These are phyloP conservation scores for Sambucus nigra DNA, from an alignment of 129 eudicot species.

Conservation along the genomic window DNA sequence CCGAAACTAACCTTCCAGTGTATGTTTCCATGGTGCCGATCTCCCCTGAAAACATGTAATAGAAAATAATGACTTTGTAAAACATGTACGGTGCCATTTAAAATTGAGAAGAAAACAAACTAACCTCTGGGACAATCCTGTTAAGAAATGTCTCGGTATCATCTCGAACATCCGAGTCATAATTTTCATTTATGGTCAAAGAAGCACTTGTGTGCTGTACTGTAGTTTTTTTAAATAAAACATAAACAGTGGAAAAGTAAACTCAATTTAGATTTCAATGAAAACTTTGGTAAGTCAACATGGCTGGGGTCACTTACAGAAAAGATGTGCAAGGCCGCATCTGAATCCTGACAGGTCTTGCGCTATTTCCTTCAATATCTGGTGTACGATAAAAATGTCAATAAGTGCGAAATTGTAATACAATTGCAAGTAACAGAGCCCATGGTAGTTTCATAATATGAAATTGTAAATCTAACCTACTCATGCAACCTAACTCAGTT, in stretches of 20 bases:
- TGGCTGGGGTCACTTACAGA: slow-evolving; percentile 38
- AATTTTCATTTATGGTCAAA: slow-evolving; percentile 86
- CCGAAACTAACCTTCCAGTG: slow-evolving; percentile 57
- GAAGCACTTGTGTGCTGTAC: slow-evolving; percentile 99
- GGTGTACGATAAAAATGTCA: slow-evolving; percentile 13
- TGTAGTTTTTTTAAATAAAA: slow-evolving; percentile 17
- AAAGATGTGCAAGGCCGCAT: slow-evolving; percentile 92
- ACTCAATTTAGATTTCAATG: background rate
- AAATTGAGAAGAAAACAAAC: slow-evolving; percentile 8
- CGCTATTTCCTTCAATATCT: slow-evolving; percentile 90
- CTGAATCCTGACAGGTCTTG: slow-evolving; percentile 71
- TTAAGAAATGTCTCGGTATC: slow-evolving; percentile 94
- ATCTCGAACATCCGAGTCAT: slow-evolving; percentile 84
- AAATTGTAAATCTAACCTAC: too few relatives aligned
- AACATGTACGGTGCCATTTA: background rate
- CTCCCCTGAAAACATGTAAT: slow-evolving; percentile 48
- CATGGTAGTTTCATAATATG: too few relatives aligned
- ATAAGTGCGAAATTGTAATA: background rate
- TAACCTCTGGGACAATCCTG: slow-evolving; percentile 85
- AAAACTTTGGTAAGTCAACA: background rate
- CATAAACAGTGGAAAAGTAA: background rate
- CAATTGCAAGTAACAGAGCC: too few relatives aligned
- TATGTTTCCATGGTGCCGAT: slow-evolving; percentile 97
- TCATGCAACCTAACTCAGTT: too few relatives aligned
- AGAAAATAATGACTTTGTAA: slow-evolving; percentile 4